phyloP scores from a whole-genome alignment of 257 asterid genomes.

The Euphrasia confusa region DNA sequence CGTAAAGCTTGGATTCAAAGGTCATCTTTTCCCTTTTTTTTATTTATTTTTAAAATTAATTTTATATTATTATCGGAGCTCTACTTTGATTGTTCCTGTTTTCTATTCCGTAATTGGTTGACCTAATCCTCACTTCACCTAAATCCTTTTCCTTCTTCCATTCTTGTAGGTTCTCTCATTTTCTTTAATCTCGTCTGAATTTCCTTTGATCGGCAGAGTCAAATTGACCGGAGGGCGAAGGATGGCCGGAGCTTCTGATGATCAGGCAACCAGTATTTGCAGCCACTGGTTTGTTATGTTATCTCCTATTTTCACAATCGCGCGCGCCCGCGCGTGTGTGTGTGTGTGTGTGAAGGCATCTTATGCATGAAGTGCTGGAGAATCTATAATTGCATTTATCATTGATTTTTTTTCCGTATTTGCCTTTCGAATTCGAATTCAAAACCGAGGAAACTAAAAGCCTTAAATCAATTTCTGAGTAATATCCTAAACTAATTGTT shows the following conservation, averaged over 20 bases:
- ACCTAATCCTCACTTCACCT: background rate
- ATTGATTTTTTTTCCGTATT: constrained; percentile 13
- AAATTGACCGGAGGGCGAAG: constrained; percentile 21
- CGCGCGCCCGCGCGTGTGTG: background rate
- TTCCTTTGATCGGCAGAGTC: constrained; percentile 12
- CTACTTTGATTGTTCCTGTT: background rate
- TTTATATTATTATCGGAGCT: background rate
- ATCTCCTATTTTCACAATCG: background rate
- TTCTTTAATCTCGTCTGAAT: constrained; percentile 18
- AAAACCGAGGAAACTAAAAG: background rate
- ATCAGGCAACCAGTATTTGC: constrained; percentile 71
- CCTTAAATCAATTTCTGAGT: background rate
- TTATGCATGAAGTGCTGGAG: constrained; percentile 5
- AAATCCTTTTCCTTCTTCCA: background rate
- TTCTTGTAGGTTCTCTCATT: background rate
- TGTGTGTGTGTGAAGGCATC: no score
- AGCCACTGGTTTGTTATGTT: constrained; percentile 54
- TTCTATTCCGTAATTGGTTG: background rate
- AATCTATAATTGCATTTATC: background rate
- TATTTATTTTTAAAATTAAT: no score
- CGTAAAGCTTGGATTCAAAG: background rate
- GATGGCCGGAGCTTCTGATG: constrained; percentile 68
- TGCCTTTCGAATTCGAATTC: background rate
- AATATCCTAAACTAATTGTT: background rate
- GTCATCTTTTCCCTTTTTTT: background rate